These are phyloP conservation scores for Tremella mesenterica DNA, from an alignment of 768 basidiomycete species.

Conservation along the genomic window DNA sequence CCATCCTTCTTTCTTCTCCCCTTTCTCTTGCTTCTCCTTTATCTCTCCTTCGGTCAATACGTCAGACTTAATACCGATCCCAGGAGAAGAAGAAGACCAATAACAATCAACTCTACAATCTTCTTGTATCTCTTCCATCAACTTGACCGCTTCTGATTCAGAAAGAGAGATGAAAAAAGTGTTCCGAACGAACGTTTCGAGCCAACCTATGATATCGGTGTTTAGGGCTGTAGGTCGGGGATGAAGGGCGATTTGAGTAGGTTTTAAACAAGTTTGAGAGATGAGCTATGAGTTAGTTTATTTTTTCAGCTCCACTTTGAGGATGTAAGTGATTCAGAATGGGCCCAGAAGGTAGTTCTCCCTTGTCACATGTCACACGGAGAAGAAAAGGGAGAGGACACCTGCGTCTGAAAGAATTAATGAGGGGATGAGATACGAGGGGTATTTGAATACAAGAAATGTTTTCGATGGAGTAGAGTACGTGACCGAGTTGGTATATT, in stretches of 20 bases:
- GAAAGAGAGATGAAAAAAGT: conserved; percentile 54
- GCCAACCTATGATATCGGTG: conserved; percentile 52
- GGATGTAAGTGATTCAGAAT: too few species aligned
- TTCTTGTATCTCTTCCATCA: conserved; percentile 57
- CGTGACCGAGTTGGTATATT: too few species aligned
- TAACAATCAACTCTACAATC: conserved; percentile 26
- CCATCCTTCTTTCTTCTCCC: conserved; percentile 47
- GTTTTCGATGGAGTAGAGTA: not conserved
- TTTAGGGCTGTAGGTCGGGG: conserved; percentile 44
- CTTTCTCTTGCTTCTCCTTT: too few species aligned
- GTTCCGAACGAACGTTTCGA: conserved; percentile 57
- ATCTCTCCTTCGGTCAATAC: not conserved
- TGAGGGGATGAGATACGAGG: too few species aligned
- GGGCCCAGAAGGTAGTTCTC: too few species aligned
- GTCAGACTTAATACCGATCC: conserved; percentile 9
- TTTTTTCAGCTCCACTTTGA: too few species aligned
- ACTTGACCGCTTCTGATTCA: conserved; percentile 53
- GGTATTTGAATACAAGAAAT: too few species aligned
- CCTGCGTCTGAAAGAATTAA: too few species aligned
- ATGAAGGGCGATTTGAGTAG: conserved; percentile 22
- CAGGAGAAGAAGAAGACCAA: conserved; percentile 24
- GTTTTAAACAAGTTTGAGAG: conserved; percentile 12
- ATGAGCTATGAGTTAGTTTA: not conserved
- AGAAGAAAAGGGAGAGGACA: too few species aligned
- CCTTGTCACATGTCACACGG: too few species aligned